Base-by-base conservation (phyloP, 23 red algal species). In the Cyanidioschyzon merolae region DNA sequence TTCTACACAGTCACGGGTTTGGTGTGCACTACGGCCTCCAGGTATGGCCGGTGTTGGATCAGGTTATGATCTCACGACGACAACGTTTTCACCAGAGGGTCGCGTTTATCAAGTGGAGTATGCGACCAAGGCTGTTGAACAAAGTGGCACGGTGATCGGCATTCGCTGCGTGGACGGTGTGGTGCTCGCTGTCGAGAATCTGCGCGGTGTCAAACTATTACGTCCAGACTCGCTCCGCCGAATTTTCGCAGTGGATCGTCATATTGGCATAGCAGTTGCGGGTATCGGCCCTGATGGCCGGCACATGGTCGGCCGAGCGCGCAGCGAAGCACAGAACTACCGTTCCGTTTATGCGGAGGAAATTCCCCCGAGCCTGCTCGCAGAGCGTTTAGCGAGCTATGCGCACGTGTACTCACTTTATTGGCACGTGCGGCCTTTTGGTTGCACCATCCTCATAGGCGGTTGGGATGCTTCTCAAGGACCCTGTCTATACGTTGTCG, bases 91-190 rank as follows among this genome's bases (percentile, higher is more conserved):
- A 16, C 94, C 94, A 0, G 94, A 98, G 39, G 94, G 94, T 27
- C 88, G 94, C 38, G 94, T 98, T 15, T 98, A 91, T 50, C 94
- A 98, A 75, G 76, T 92, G 45, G 94, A 98, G 51, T 98, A 98
- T 80, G 83, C 94, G 12, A 75, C 63, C 0, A 98, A 98, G 74
- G 82, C 94, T 41, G 94, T 92, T n/a, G 94, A 98, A 54, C 88
- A 89, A 78, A 89, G 85, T 18, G 94, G 83, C 1, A 92, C 89
- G 41, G 81, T 77, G n/a, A 45, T 98, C 41, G 94, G 94, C 37
- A 58, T 92, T 2, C 39, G 76, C 37, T 98, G 94, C 77, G 83
- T 40, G 27, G 94, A 98, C 75, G 94, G 88, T 15, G 94, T 98
- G 27, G 88, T 98, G 1, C 39, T 98, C 34, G 94, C 94, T 39